These are phyloP conservation scores for Colletotrichum sp. DNA, from an alignment of 2,329 filamentous ascomycete species.

Conservation along the genomic window DNA sequence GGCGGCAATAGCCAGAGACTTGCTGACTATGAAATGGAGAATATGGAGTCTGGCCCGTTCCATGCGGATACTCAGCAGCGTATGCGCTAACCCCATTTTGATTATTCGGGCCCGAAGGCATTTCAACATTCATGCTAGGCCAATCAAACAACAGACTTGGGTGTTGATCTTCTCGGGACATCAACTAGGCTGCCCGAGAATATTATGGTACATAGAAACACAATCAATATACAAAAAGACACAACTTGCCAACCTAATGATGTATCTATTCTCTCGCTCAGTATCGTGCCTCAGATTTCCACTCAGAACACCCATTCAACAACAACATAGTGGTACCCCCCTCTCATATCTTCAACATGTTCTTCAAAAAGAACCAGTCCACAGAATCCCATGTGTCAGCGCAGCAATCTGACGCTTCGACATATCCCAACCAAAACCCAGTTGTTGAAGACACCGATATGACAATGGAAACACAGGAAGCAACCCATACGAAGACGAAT, in stretches of 20 bases:
- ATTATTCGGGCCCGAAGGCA: neutral
- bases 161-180: neutral
- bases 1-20: neutral
- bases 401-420: neutral
- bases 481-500: rapidly evolving
- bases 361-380: neutral
- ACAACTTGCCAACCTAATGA: neutral
- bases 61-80: neutral
- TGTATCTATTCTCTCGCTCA: neutral
- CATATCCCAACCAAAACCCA: neutral
- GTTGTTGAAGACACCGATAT: neutral
- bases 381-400: neutral
- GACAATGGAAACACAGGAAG: neutral
- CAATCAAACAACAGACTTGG: neutral
- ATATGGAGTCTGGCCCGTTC: neutral
- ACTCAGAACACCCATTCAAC: neutral
- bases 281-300: neutral
- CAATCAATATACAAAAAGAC: neutral
- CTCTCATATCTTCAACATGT: neutral
- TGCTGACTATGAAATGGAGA: neutral
- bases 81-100: neutral
- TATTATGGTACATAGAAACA: neutral
- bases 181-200: neutral
- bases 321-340: neutral
- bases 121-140: neutral